phyloP scores from a whole-genome alignment of 345 rosid species.

The Ricinus communis region DNA sequence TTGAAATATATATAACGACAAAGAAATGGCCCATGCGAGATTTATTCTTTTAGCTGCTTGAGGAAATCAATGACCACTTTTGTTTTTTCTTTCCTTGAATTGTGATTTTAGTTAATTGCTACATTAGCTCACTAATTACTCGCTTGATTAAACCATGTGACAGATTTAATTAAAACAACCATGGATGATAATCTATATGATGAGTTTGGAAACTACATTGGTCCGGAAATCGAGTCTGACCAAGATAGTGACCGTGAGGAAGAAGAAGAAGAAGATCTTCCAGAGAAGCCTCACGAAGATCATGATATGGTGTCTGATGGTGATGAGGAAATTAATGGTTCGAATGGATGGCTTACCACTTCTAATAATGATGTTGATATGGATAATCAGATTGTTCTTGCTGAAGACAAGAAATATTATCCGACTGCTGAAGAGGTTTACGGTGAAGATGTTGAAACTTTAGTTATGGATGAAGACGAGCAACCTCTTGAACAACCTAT shows the following conservation, averaged over 20 bases:
- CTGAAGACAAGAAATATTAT: constrained; percentile 94
- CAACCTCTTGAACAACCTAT: constrained; percentile 91
- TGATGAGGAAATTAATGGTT: constrained; percentile 48
- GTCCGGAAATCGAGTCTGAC: constrained; percentile 96
- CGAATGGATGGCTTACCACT: constrained; percentile 88
- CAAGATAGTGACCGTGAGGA: constrained; percentile 62
- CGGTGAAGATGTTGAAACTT: constrained; percentile 88
- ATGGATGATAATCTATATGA: constrained; percentile 98
- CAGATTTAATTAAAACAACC: constrained; percentile 17
- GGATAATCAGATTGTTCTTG: constrained; percentile 93
- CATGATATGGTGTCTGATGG: constrained; percentile 55
- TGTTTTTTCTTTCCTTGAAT: too few species aligned
- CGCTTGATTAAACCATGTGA: constrained; percentile 1
- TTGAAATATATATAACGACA: too few species aligned
- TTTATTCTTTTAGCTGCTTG: too few species aligned
- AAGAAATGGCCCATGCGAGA: too few species aligned
- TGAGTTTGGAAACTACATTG: constrained; percentile 97
- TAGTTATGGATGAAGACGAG: constrained; percentile 98
- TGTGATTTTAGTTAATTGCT: too few species aligned
- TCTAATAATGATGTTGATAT: constrained; percentile 73
- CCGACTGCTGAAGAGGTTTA: constrained; percentile 98
- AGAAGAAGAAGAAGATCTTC: constrained; percentile 68
- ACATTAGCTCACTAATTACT: too few species aligned
- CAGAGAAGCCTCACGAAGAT: constrained; percentile 45
- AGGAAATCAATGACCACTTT: too few species aligned